Evolutionary conservation across 331 rosid genomes (phyloP).

Genomic region (Malus hybrid): DNA sequence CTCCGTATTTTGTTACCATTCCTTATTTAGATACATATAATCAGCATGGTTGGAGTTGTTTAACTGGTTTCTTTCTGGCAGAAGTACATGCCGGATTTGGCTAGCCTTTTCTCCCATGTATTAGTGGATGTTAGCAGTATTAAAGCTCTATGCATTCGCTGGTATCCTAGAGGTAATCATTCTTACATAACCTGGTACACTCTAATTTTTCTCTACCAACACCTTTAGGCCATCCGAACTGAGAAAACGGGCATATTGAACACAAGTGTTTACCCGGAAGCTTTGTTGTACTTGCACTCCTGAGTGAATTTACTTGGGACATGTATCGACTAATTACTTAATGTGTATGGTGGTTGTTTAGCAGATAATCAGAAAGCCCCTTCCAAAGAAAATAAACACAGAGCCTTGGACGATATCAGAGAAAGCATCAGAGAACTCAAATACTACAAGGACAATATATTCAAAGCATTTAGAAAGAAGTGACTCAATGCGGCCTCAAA

Average conservation of each 20-base stretch:
- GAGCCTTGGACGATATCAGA: slow-evolving; percentile 96
- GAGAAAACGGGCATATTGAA: neutral
- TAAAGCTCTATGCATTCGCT: slow-evolving; percentile 76
- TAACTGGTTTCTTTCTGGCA: slow-evolving; percentile 28
- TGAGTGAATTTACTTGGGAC: neutral
- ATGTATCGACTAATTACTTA: neutral
- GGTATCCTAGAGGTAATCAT: slow-evolving; percentile 85
- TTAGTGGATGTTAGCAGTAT: slow-evolving; percentile 93
- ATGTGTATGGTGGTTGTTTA: slow-evolving; percentile 10
- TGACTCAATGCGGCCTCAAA: slow-evolving; percentile 19
- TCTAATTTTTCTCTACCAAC: neutral
- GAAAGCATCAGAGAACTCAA: slow-evolving; percentile 81
- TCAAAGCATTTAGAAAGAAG: slow-evolving; percentile 57
- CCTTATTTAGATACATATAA: neutral
- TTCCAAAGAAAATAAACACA: slow-evolving; percentile 55
- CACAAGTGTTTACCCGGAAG: neutral
- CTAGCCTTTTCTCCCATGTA: slow-evolving; percentile 82
- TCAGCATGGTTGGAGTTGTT: neutral
- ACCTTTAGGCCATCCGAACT: neutral
- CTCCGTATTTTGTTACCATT: neutral
- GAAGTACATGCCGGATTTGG: slow-evolving; percentile 97
- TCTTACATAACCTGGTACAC: neutral
- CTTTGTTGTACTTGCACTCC: neutral
- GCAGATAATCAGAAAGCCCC: slow-evolving; percentile 71
- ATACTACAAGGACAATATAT: slow-evolving; percentile 67